Conservation (phyloP, 2,329 filamentous ascomycete genomes). For the Fusarium subglutinans region DNA sequence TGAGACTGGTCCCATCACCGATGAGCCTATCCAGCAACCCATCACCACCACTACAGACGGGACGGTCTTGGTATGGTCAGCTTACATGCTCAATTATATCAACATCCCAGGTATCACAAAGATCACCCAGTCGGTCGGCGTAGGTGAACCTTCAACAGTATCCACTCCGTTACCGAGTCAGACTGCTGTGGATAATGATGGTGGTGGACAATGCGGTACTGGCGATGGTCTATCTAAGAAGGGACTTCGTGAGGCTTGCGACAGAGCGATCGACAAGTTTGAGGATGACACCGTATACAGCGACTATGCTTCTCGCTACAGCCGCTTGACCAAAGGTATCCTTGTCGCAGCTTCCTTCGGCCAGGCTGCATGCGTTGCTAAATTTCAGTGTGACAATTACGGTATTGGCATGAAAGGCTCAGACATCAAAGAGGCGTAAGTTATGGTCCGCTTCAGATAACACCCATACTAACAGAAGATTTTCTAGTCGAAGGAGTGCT, state of each 20-base stretch:
- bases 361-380: slow-evolving; percentile 5
- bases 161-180: slow-evolving; percentile 4
- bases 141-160: neutral
- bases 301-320: slow-evolving; percentile 2
- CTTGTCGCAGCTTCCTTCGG: neutral
- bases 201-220: slow-evolving; percentile 7
- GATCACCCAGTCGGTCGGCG: neutral
- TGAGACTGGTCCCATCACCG: neutral
- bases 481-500: neutral
- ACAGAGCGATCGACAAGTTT: neutral
- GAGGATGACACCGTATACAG: neutral
- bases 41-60: neutral
- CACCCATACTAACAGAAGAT: neutral
- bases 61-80: slow-evolving; percentile 1
- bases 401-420: slow-evolving; percentile 13
- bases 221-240: slow-evolving; percentile 1
- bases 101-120: neutral
- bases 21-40: neutral
- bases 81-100: neutral
- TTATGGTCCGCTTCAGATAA: accelerated
- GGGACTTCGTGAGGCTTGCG: slow-evolving; percentile 1
- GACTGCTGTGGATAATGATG: slow-evolving; percentile 3
- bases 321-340: neutral
- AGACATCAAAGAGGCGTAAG: neutral
- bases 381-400: slow-evolving; percentile 19